phyloP scores from a whole-genome alignment of 495 filamentous ascomycete genomes.

The Trichoderma virens region DNA sequence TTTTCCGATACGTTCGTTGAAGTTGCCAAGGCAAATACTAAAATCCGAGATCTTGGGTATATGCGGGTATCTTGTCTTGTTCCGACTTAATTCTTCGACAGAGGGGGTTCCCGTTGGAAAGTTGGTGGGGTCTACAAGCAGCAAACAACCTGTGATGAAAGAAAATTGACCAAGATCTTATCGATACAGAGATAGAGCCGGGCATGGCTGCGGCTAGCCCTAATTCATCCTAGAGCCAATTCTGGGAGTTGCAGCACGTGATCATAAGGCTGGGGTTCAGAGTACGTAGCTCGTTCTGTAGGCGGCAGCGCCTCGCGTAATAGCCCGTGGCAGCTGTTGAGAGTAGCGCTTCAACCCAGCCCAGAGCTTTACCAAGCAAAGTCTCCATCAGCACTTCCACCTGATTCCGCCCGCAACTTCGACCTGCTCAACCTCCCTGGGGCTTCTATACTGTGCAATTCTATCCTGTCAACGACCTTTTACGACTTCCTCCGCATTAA shows the following conservation, averaged over 20 bases:
- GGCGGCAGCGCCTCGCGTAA: conserved; percentile 39
- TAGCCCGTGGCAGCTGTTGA: conserved; percentile 9
- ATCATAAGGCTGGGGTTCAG: conserved; percentile 15
- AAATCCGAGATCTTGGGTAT: neutral
- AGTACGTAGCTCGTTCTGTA: conserved; percentile 14
- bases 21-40: neutral
- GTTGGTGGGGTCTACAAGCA: conserved; percentile 4
- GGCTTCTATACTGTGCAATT: neutral
- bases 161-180: conserved; percentile 13
- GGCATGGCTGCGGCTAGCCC: conserved; percentile 6
- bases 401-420: conserved; percentile 7
- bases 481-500: neutral
- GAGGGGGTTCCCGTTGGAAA: conserved; percentile 3
- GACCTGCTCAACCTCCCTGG: conserved; percentile 6
- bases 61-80: neutral
- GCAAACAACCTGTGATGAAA: neutral
- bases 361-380: conserved; percentile 10
- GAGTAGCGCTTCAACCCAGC: neutral
- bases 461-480: neutral
- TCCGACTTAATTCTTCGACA: too few relatives aligned
- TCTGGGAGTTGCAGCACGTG: neutral
- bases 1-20: neutral
- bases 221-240: conserved; percentile 4
- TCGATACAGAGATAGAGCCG: conserved; percentile 11
- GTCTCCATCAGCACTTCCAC: conserved; percentile 9